Evolutionary conservation across 108 stramenopile species (phyloP).

Genomic region (Stephanodiscus triporus): DNA sequence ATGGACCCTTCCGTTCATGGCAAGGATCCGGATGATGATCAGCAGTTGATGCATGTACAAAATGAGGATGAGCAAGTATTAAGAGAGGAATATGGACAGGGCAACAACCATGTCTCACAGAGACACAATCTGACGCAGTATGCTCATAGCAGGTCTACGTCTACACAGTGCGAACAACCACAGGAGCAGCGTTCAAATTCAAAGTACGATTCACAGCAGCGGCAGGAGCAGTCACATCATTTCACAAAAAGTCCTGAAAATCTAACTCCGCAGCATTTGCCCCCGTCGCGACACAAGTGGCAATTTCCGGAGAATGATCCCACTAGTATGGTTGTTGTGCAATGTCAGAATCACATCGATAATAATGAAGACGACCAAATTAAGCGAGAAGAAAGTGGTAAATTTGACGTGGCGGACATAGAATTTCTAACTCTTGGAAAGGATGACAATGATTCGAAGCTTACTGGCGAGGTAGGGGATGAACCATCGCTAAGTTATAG

Average conservation of each 20-base stretch:
- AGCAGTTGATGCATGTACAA: slow-evolving; percentile 1
- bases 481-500: not conserved
- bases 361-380: not conserved
- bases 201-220: slow-evolving; percentile 5
- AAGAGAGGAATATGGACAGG: not conserved
- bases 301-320: not conserved
- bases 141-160: not conserved
- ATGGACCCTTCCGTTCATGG: slow-evolving; percentile 6
- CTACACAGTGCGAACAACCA: not conserved
- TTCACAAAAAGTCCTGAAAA: not conserved
- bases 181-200: slow-evolving; percentile 1
- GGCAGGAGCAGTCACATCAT: slow-evolving; percentile 1
- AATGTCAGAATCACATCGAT: not conserved
- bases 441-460: slow-evolving; percentile 13
- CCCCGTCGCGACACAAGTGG: not conserved
- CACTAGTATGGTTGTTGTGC: not conserved
- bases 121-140: not conserved
- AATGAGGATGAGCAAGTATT: not conserved
- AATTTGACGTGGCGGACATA: slow-evolving; percentile 13
- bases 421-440: slow-evolving; percentile 2
- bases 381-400: not conserved
- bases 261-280: not conserved
- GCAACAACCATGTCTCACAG: too few relatives aligned
- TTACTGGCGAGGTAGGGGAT: slow-evolving; percentile 35
- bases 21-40: slow-evolving; percentile 1